Conservation (phyloP, 2,329 filamentous ascomycete species). For the Colletotrichum spaethianum region DNA sequence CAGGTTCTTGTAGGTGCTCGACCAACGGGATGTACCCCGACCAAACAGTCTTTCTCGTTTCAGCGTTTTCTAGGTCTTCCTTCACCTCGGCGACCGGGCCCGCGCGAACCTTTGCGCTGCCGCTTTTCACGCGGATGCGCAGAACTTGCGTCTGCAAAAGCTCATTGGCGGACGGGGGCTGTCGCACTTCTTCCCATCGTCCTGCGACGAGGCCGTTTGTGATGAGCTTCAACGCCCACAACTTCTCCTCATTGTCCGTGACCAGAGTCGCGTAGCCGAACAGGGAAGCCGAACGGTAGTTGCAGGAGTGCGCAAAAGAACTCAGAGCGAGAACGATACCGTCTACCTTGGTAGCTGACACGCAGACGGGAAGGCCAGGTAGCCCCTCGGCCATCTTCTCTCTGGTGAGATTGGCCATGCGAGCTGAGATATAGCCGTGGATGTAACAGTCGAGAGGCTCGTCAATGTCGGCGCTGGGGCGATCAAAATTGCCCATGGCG, state of each 20-base stretch:
- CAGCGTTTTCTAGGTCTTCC: neutral
- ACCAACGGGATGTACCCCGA: constrained; percentile 11
- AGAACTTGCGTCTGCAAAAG: constrained; percentile 3
- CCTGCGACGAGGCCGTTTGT: constrained; percentile 6
- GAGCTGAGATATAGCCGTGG: constrained; percentile 22
- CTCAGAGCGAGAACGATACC: constrained; percentile 7
- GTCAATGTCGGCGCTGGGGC: constrained; percentile 20
- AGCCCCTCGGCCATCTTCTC: constrained; percentile 9
- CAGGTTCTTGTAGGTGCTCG: constrained; percentile 2
- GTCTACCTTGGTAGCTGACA: constrained; percentile 7
- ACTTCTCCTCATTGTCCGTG: constrained; percentile 4
- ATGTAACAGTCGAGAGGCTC: constrained; percentile 18
- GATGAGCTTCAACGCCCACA: constrained; percentile 10
- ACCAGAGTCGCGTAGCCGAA: constrained; percentile 4
- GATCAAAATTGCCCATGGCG: constrained; percentile 8
- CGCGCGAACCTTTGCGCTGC: constrained; percentile 10
- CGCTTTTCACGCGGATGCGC: constrained; percentile 3
- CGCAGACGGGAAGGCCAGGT: constrained; percentile 5
- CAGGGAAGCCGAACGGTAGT: constrained; percentile 1
- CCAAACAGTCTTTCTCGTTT: neutral
- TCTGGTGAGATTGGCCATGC: constrained; percentile 39
- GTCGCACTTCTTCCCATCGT: constrained; percentile 4
- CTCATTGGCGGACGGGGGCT: constrained; percentile 10
- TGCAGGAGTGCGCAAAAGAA: constrained; percentile 8
- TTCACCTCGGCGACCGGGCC: neutral